These are phyloP conservation scores for Phylloporus gajari DNA, from an alignment of 1,284 basidiomycete genomes.

Conservation along the genomic window DNA sequence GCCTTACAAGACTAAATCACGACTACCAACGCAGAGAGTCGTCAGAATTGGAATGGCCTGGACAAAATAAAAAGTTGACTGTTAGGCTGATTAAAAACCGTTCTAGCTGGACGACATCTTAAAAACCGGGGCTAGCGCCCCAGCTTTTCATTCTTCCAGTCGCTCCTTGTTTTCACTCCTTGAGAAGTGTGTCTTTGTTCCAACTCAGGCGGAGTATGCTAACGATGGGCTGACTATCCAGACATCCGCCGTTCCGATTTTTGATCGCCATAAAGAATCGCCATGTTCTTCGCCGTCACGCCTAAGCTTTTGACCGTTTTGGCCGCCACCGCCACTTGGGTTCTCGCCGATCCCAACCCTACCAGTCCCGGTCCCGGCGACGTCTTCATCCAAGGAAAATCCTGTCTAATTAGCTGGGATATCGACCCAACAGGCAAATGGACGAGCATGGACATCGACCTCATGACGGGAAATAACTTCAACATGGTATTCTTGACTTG, in stretches of 20 bases:
- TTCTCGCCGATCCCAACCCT: constrained; percentile 64
- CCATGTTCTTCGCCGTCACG: constrained; percentile 53
- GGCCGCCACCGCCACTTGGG: constrained; percentile 51
- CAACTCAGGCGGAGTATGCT: neutral
- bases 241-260: neutral
- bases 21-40: neutral
- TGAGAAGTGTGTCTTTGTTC: constrained; percentile 18
- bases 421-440: constrained; percentile 66
- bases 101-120: neutral
- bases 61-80: constrained; percentile 16
- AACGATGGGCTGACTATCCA: neutral
- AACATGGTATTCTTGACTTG: constrained; percentile 76
- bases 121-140: neutral
- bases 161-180: constrained; percentile 17
- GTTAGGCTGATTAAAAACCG: constrained; percentile 13
- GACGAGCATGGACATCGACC: constrained; percentile 74
- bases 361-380: constrained; percentile 63
- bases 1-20: neutral
- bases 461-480: constrained; percentile 83
- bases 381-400: constrained; percentile 63
- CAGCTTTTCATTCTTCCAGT: constrained; percentile 5
- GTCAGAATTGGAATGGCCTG: constrained; percentile 15
- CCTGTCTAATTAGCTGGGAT: constrained; percentile 66
- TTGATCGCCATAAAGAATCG: neutral
- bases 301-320: constrained; percentile 52